A percentile compares a stretch with the other conserved stretches of the same genome.
These are phyloP conservation scores for Lepiota subincarnata DNA, from an alignment of 768 basidiomycete species.

Conservation along the genomic window DNA sequence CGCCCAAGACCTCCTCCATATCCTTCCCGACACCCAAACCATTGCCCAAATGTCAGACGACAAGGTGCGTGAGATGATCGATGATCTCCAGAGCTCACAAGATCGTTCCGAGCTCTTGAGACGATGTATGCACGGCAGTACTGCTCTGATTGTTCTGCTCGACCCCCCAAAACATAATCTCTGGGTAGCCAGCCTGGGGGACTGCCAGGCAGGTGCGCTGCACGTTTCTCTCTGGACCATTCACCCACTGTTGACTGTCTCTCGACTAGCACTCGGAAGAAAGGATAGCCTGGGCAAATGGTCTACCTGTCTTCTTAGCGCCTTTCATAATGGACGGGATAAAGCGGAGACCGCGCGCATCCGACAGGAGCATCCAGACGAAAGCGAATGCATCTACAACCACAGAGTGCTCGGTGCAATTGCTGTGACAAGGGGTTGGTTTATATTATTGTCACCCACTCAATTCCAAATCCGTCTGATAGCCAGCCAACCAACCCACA, in stretches of 20 bases:
- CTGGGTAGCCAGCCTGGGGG: slow-evolving; percentile 56
- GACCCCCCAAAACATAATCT: slow-evolving; percentile 39
- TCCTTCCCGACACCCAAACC: slow-evolving; percentile 37
- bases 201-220: slow-evolving; percentile 47
- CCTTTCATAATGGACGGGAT: slow-evolving; percentile 48
- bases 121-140: slow-evolving; percentile 50
- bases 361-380: slow-evolving; percentile 42
- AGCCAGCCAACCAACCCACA: slow-evolving; percentile 20
- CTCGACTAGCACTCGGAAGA: slow-evolving; percentile 36
- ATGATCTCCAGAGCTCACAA: slow-evolving; percentile 31
- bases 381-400: slow-evolving; percentile 36
- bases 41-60: slow-evolving; percentile 32
- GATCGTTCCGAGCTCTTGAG: slow-evolving; percentile 22
- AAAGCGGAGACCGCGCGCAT: slow-evolving; percentile 36
- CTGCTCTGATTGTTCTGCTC: slow-evolving; percentile 43
- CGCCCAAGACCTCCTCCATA: slow-evolving; percentile 29
- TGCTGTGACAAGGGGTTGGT: slow-evolving; percentile 52
- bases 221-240: neutral
- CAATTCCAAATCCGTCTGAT: neutral
- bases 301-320: slow-evolving; percentile 36
- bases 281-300: slow-evolving; percentile 31
- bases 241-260: neutral
- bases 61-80: slow-evolving; percentile 36
- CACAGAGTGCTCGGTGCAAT: slow-evolving; percentile 51
- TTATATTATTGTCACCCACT: neutral